Evolutionary conservation across 177 flowering plant genomes (phyloP), one percentile per base, ranked within the genome.

Genomic region (Vitis hybrid): DNA sequence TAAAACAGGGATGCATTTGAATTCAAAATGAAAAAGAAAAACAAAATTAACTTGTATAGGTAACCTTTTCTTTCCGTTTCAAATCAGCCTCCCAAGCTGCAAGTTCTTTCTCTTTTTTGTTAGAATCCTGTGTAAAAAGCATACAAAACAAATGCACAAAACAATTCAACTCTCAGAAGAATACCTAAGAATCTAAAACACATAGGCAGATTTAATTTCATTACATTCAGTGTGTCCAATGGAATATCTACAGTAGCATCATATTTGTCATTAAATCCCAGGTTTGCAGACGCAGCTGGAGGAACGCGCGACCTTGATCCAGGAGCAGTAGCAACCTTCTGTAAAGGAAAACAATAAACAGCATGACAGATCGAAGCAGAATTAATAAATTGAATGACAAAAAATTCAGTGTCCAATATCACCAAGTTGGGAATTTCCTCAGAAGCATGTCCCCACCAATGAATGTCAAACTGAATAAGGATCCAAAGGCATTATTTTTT

Each of bases 211-310:
- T 51, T 10, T 23, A 51, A 62, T 32, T n/a, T 14, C 13, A 60
- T 79, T 84, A 87, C 94, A 86, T 79, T 87, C 82, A 85, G 78
- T 2, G 85, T 70, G 72, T 93, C 97, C 73, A 94, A 77, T 21
- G 97, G 99, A 21, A 91, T 84, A 73, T 91, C 97, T 48, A 84
- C 94, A 45, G 89, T 89, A 1, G 97, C 94, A 75, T 86, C 92
- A 80, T 88, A 86, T 68, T 83, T 88, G 56, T 78, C 79, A 21
- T 94, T 90, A 83, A 85, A 88, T 67, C 90, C 89, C 18, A 82
- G 19, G 55, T 85, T 67, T 62, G 67, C 82, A 52, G 87, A 70
- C 60, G 74, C 84, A 65, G 82, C n/a, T 4, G 86, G 78, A 64
- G 97, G 87, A 72, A 88, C 62, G 0, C 88, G 91, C 40, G 88